phyloP scores from a whole-genome alignment of 2,329 filamentous ascomycete species.

The Helotiales sp. region DNA sequence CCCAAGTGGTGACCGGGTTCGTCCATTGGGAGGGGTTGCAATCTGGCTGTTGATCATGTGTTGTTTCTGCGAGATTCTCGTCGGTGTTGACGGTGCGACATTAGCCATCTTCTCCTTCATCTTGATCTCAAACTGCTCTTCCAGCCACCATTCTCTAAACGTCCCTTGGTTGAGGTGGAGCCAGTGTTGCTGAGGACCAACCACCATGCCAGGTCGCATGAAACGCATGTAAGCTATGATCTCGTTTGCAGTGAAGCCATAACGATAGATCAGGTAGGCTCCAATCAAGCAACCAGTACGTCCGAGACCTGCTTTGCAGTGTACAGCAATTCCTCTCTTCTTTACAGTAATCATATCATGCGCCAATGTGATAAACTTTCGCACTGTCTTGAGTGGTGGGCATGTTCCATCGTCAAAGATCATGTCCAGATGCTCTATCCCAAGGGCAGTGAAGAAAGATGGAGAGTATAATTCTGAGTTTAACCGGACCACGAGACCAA shows the following conservation, averaged over 20 bases:
- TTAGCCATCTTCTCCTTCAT: conserved; percentile 54
- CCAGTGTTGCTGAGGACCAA: conserved; percentile 98
- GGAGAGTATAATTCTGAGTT: conserved; percentile 96
- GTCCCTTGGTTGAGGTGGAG: conserved; percentile 93
- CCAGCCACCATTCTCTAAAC: conserved; percentile 97
- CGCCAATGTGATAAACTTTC: conserved; percentile 91
- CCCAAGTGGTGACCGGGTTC: conserved; percentile 80
- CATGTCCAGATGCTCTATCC: conserved; percentile 97
- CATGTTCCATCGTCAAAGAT: conserved; percentile 99
- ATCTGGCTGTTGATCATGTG: conserved; percentile 62
- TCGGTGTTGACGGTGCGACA: conserved; percentile 56
- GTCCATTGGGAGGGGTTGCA: conserved; percentile 82
- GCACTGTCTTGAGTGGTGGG: conserved; percentile 82
- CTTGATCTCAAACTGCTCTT: conserved; percentile 53
- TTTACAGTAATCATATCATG: conserved; percentile 91
- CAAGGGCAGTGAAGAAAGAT: conserved; percentile 93
- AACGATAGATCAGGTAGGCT: conserved; percentile 94
- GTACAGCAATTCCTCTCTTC: conserved; percentile 92
- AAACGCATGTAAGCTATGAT: conserved; percentile 98
- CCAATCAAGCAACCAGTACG: conserved; percentile 96
- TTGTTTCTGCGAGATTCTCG: conserved; percentile 60
- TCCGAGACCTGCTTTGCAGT: conserved; percentile 96
- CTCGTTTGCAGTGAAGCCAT: conserved; percentile 96
- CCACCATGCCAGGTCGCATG: conserved; percentile 98
- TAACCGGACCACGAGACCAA: conserved; percentile 90